Evolutionary conservation across 306 rosid genomes (phyloP).

Genomic region (Dalbergia oliveri): DNA sequence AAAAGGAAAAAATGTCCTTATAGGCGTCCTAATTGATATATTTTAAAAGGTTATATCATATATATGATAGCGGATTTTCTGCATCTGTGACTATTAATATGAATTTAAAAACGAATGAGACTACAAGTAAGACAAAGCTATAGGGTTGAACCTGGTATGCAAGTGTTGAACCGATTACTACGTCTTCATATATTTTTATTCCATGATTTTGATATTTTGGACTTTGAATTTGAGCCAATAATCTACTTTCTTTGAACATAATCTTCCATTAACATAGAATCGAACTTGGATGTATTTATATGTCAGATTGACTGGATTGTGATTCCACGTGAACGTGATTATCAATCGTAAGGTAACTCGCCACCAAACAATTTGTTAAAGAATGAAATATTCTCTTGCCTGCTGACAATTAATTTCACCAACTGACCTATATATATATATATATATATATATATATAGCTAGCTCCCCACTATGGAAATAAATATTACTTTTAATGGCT

Average conservation of each 20-base stretch:
- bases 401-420: slow-evolving; percentile 27
- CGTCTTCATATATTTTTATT: neutral
- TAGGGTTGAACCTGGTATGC: slow-evolving; percentile 29
- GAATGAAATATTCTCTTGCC: slow-evolving; percentile 28
- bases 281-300: slow-evolving; percentile 10
- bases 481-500: neutral
- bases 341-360: slow-evolving; percentile 32
- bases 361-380: slow-evolving; percentile 43
- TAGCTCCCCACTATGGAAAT: neutral
- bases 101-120: slow-evolving; percentile 6
- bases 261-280: slow-evolving; percentile 17
- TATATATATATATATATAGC: too few species aligned
- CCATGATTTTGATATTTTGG: neutral
- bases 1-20: neutral
- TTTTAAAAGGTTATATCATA: neutral
- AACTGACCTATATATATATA: neutral
- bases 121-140: neutral
- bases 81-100: neutral
- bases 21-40: neutral
- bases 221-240: neutral
- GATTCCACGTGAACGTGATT: slow-evolving; percentile 37
- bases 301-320: slow-evolving; percentile 1
- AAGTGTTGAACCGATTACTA: slow-evolving; percentile 6
- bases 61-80: neutral
- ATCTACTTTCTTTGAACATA: slow-evolving; percentile 35